Base-by-base conservation (phyloP, 129 eudicot genomes). In the Tanacetum coccineum region DNA sequence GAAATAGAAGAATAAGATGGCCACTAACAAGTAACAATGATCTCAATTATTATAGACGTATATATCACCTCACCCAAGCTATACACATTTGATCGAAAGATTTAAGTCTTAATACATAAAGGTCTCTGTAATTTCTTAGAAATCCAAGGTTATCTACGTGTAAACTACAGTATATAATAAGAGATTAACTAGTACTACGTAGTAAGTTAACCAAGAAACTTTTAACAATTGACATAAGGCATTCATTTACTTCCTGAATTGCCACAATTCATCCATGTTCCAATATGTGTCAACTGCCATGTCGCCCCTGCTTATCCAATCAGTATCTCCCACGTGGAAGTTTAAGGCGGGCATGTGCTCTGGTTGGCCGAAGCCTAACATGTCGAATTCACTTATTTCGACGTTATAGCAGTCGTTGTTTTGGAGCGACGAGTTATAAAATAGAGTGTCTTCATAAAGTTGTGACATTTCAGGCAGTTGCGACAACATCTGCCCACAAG, bases 221-320 rank as follows among this genome's bases (percentile, higher is more conserved):
- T 42, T 70, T 61, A 42, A 70, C 40, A 44, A 21, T 21, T 49
- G 8, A 48, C 12, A 51, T 55, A 6, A 18, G 13, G 5, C 12
- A 47, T 19, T 51, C 50, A 60, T 49, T 80, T 64, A 65, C 67
- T 79, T 86, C 72, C 83, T 85, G 56, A 83, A 77, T 58, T 89
- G 80, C 97, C 97, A 91, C 49, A 87, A 75, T 56, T 85, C 95
- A 78, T 83, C 97, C 78, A 80, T 70, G 82, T 81, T 69, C 95
- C 95, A 91, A 25, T 73, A 79, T 8, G 56, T 57, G 66, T 59
- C 84, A 51, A 69, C 73, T 50, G 76, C 63, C 70, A 82, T 76
- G 60, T 74, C 83, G 49, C 73, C 75, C 20, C 39, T 26, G 47
- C 51, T 26, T 9, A 75, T 54, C 87, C 90, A 81, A 50, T 85